phyloP scores from a whole-genome alignment of 1,284 basidiomycete genomes.

The Sanghuangporus sanghuang region DNA sequence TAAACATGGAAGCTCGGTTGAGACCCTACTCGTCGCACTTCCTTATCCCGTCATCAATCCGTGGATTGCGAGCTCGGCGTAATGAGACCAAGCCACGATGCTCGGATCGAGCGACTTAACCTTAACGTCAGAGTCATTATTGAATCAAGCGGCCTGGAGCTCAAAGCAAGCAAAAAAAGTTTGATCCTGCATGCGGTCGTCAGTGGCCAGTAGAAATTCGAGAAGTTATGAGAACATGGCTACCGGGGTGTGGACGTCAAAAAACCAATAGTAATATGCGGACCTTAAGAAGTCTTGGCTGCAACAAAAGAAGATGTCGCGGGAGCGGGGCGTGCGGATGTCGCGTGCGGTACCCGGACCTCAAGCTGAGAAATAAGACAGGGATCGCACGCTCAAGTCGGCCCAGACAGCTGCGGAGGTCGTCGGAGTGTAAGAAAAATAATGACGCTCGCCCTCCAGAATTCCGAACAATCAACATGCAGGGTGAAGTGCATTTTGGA shows the following conservation, averaged over 20 bases:
- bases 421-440: background rate
- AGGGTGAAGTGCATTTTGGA: background rate
- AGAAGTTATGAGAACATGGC: background rate
- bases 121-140: too few species aligned
- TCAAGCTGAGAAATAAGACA: background rate
- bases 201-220: background rate
- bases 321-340: background rate
- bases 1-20: background rate
- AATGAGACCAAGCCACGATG: too few species aligned
- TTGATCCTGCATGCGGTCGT: background rate
- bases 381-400: background rate
- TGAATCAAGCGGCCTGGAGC: background rate
- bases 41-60: background rate
- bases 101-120: too few species aligned
- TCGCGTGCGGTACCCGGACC: background rate
- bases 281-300: background rate
- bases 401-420: background rate
- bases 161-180: background rate
- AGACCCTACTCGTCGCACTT: background rate
- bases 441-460: too few species aligned
- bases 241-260: background rate
- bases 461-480: background rate
- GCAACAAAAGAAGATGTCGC: background rate
- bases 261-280: background rate
- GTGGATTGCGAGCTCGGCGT: background rate